Conservation (phyloP, 2,329 filamentous ascomycete genomes). For the Atkinsonella hypoxylon region DNA sequence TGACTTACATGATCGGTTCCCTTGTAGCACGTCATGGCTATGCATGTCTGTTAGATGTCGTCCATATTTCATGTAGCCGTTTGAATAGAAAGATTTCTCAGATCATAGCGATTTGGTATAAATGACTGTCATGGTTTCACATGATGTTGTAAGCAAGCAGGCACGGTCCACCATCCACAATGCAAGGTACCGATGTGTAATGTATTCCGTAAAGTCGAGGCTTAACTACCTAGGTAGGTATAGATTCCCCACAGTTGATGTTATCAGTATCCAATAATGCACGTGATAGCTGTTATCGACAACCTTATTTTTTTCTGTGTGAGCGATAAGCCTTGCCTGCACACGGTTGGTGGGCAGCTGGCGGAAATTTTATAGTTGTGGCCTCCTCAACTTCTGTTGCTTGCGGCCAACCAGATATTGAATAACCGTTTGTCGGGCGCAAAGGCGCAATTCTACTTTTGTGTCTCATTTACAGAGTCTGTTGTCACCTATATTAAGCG, state of each 20-base stretch:
- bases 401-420: constrained; percentile 5
- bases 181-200: too few species aligned
- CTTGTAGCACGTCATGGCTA: not conserved
- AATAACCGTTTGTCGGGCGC: not conserved
- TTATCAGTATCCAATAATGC: constrained; percentile 15
- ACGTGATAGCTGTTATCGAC: constrained; percentile 16
- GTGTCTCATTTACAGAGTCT: not conserved
- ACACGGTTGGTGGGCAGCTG: constrained; percentile 3
- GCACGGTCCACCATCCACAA: not conserved
- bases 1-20: not conserved
- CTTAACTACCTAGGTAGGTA: too few species aligned
- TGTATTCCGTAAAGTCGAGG: too few species aligned
- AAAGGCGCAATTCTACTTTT: not conserved
- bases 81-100: too few species aligned
- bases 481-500: not conserved
- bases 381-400: constrained; percentile 17
- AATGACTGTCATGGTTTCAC: too few species aligned
- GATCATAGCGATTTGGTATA: too few species aligned
- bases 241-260: too few species aligned
- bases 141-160: not conserved
- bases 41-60: not conserved
- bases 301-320: constrained; percentile 17
- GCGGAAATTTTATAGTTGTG: constrained; percentile 14
- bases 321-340: constrained; percentile 4
- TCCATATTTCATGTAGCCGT: not conserved